Conservation (phyloP, 2,329 filamentous ascomycete genomes). For the Neonectria magnoliae region DNA sequence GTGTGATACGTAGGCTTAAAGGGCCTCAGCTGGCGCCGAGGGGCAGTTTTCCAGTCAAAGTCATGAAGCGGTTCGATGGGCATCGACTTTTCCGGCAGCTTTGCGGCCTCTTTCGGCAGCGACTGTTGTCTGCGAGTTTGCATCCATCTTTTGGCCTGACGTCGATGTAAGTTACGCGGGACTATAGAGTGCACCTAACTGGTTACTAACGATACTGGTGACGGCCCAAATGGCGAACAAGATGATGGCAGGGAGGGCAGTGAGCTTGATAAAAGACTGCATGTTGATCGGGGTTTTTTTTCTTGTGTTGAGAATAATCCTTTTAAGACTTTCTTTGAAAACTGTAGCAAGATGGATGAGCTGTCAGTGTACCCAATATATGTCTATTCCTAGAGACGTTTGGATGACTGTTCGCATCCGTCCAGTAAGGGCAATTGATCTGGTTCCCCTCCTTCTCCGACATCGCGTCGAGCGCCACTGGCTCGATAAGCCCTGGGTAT, state of each 20-base stretch:
- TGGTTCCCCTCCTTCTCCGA: slow-evolving; percentile 16
- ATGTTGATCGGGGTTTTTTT: not conserved
- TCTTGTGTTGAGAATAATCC: not conserved
- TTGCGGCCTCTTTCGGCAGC: not conserved
- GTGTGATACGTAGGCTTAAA: slow-evolving; percentile 65
- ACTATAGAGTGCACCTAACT: not conserved
- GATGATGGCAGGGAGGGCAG: slow-evolving; percentile 20
- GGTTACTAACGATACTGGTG: slow-evolving; percentile 18
- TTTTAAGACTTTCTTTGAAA: not conserved
- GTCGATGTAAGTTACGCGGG: not conserved
- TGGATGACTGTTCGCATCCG: not conserved
- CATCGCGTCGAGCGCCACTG: slow-evolving; percentile 18
- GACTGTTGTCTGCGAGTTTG: slow-evolving; percentile 20
- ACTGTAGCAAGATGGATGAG: no score
- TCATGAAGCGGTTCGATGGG: slow-evolving; percentile 39
- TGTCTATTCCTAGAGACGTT: not conserved
- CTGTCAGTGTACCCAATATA: not conserved
- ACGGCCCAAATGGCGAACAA: slow-evolving; percentile 22
- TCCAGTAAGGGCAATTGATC: slow-evolving; percentile 7
- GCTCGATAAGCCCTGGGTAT: slow-evolving; percentile 14
- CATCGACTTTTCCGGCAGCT: slow-evolving; percentile 6
- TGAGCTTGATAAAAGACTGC: slow-evolving; percentile 18
- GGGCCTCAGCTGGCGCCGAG: slow-evolving; percentile 54
- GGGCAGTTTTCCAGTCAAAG: slow-evolving; percentile 53
- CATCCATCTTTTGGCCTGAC: slow-evolving; percentile 36